These are phyloP conservation scores for Clavulina sp. DNA, from an alignment of 768 basidiomycete genomes.

Conservation along the genomic window DNA sequence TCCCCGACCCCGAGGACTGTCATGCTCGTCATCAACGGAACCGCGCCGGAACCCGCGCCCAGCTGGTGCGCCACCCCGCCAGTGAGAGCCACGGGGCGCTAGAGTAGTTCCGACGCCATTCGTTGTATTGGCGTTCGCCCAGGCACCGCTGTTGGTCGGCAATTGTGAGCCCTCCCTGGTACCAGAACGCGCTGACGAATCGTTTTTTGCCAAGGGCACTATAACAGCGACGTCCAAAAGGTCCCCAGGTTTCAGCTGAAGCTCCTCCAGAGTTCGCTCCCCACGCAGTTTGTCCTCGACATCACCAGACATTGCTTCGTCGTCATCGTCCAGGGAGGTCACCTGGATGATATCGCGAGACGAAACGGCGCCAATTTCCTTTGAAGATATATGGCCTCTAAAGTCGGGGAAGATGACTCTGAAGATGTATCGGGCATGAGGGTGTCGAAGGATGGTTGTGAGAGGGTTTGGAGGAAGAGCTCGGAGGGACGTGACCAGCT, in stretches of 20 bases:
- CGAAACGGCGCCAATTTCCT: slow-evolving; percentile 68
- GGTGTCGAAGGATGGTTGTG: slow-evolving; percentile 57
- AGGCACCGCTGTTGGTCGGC: background rate
- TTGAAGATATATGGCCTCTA: slow-evolving; percentile 53
- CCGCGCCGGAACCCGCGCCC: background rate
- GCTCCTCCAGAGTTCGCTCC: slow-evolving; percentile 59
- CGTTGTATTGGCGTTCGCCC: background rate
- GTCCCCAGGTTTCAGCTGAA: slow-evolving; percentile 67
- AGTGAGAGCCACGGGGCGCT: background rate
- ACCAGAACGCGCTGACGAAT: background rate
- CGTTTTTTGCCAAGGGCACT: slow-evolving; percentile 26
- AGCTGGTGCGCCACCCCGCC: background rate
- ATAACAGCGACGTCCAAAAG: slow-evolving; percentile 58
- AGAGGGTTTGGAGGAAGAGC: slow-evolving; percentile 38
- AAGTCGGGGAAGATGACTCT: slow-evolving; percentile 50
- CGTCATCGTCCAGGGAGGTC: slow-evolving; percentile 38
- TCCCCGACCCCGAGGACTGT: background rate
- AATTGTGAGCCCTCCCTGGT: background rate
- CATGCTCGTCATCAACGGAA: background rate
- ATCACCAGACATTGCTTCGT: slow-evolving; percentile 9
- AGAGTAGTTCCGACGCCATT: background rate
- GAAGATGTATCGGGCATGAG: slow-evolving; percentile 68
- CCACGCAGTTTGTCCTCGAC: slow-evolving; percentile 24
- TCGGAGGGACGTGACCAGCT: slow-evolving; percentile 62
- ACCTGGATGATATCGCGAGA: slow-evolving; percentile 60